Evolutionary conservation across 176 grass and related monocot species (phyloP).

Genomic region (Carex littledalei): DNA sequence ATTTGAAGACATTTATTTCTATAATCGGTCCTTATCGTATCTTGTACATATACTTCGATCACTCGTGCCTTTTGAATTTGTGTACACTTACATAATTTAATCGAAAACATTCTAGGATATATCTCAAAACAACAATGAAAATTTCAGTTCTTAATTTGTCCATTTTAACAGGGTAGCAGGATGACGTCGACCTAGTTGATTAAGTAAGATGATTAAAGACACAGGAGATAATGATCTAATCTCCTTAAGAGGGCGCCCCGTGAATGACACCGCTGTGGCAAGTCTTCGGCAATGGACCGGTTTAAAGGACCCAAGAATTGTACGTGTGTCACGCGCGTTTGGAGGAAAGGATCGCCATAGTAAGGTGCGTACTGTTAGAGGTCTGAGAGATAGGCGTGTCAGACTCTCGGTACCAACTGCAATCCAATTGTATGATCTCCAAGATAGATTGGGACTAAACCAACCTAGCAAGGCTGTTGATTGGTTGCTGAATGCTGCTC

Average conservation of each 20-base stretch:
- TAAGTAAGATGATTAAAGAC: conserved; percentile 21
- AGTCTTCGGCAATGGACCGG: conserved; percentile 51
- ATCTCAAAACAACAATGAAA: neutral
- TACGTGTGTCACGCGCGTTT: conserved; percentile 82
- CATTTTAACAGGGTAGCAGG: neutral
- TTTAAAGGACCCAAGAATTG: conserved; percentile 76
- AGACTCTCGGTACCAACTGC: conserved; percentile 86
- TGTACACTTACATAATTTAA: neutral
- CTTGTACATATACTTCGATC: neutral
- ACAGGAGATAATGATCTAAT: conserved; percentile 6
- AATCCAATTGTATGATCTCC: conserved; percentile 97
- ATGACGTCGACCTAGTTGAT: neutral
- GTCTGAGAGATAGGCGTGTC: conserved; percentile 73
- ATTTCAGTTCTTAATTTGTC: neutral
- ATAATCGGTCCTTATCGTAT: neutral
- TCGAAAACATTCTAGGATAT: neutral
- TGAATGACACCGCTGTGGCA: neutral
- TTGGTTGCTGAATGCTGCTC: conserved; percentile 78
- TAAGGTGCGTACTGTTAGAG: conserved; percentile 85
- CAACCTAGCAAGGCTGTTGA: conserved; percentile 99
- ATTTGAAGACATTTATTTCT: neutral
- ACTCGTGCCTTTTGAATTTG: neutral
- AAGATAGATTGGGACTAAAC: conserved; percentile 79
- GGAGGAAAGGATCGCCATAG: conserved; percentile 94
- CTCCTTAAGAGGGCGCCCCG: neutral